Percentiles rank a stretch among this genome's conserved stretches.
Conservation (phyloP, 2,329 filamentous ascomycete genomes). For the Penicillium griseofulvum region DNA sequence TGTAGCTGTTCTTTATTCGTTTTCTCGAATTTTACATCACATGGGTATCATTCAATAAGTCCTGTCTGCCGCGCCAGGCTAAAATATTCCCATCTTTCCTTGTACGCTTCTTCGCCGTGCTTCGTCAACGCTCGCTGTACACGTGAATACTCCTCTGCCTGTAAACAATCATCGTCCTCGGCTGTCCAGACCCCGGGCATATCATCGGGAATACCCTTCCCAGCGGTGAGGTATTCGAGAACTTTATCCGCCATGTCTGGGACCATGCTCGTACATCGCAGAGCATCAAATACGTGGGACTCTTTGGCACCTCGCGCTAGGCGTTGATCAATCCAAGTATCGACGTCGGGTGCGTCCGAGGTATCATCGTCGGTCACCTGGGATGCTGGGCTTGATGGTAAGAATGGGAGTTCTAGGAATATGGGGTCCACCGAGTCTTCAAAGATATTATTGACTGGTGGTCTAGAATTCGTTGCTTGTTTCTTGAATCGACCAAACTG, state of each 20-base stretch:
- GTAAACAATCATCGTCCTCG: slow-evolving; percentile 43
- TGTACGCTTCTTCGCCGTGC: slow-evolving; percentile 42
- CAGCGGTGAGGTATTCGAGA: slow-evolving; percentile 30
- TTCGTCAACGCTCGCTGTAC: slow-evolving; percentile 42
- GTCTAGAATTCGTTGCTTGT: slow-evolving; percentile 1
- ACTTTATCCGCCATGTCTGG: slow-evolving; percentile 38
- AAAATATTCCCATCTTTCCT: slow-evolving; percentile 40
- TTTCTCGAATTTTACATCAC: neutral
- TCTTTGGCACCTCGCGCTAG: slow-evolving; percentile 30
- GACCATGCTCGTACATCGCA: slow-evolving; percentile 44
- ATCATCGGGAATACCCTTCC: slow-evolving; percentile 39
- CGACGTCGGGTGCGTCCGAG: slow-evolving; percentile 26
- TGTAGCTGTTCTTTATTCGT: neutral
- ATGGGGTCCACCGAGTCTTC: slow-evolving; percentile 17
- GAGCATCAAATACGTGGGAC: slow-evolving; percentile 33
- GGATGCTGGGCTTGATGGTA: slow-evolving; percentile 22
- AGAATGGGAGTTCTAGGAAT: slow-evolving; percentile 33
- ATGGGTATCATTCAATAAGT: slow-evolving; percentile 9
- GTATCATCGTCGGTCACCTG: slow-evolving; percentile 17
- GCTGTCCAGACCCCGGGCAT: slow-evolving; percentile 49
- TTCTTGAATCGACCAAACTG: slow-evolving; percentile 2
- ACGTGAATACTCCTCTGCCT: slow-evolving; percentile 31
- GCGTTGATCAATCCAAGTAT: slow-evolving; percentile 41
- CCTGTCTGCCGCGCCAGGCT: slow-evolving; percentile 26
- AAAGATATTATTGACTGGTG: neutral